Conservation (phyloP, 2,329 filamentous ascomycete genomes). For the Alternaria novae-zelandiae region DNA sequence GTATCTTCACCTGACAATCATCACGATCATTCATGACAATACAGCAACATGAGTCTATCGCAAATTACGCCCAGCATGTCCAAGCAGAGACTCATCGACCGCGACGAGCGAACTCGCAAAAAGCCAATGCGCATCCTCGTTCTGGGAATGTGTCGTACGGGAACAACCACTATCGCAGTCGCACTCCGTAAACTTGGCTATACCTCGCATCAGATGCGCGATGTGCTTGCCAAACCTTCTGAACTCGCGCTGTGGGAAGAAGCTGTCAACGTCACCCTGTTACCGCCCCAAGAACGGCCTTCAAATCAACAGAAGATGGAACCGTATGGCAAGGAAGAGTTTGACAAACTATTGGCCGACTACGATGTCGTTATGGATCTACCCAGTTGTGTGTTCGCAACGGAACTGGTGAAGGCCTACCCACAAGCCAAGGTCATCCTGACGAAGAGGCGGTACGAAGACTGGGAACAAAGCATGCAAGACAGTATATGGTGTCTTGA, state of each 20-base stretch:
- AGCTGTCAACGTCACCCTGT: conserved; percentile 33
- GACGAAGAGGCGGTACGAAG: conserved; percentile 34
- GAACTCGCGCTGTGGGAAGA: conserved; percentile 38
- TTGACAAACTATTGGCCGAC: conserved; percentile 55
- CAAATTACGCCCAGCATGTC: conserved; percentile 10
- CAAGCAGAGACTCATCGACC: conserved; percentile 59
- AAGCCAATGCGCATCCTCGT: conserved; percentile 77
- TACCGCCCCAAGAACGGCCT: conserved; percentile 21
- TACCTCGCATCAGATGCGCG: conserved; percentile 33
- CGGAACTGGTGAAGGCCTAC: conserved; percentile 39
- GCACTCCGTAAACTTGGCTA: conserved; percentile 55
- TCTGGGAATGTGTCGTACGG: conserved; percentile 72
- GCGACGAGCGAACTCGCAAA: conserved; percentile 67
- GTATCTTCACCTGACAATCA: conserved; percentile 3
- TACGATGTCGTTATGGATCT: conserved; percentile 48
- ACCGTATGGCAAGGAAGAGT: conserved; percentile 48
- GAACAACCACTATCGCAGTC: conserved; percentile 62
- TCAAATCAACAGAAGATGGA: conserved; percentile 10
- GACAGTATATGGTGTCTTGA: conserved; percentile 34
- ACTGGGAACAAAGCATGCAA: conserved; percentile 36
- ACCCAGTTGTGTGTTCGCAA: conserved; percentile 36
- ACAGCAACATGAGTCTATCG: neutral
- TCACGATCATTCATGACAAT: neutral
- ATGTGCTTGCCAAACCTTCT: conserved; percentile 23
- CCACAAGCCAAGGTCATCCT: conserved; percentile 44